Base-by-base conservation (phyloP, 768 basidiomycete species). In the Suillus brevipes region DNA sequence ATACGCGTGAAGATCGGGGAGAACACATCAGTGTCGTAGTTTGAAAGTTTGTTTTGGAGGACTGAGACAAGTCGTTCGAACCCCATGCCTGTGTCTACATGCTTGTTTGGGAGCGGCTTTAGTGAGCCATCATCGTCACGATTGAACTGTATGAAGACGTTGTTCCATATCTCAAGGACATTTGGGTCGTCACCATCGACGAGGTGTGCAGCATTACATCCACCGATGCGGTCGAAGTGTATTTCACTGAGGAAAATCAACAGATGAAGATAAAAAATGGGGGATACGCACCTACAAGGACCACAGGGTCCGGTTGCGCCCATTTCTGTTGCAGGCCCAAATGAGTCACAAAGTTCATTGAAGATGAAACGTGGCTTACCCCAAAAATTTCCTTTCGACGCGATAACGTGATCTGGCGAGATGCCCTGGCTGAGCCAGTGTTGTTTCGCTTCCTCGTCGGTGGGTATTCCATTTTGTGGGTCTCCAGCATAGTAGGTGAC, bases 301-400 rank as follows among this genome's bases (percentile, higher is more conserved):
- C 97, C 97, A 70, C 97, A 99, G 9, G 97, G 97, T 2, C 97
- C 97, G 36, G 95, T 97, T 4, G 95, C 88, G 63, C 97, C 97
- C 97, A 99, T 99, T 77, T 99, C 96, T 97, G 69, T 52, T 43
- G 63, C 42, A n/a, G 47, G 7, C 38, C 62, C 72, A 47, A 70
- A 64, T 23, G n/a, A 43, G 45, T 61, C 50, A 37, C 38, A 18
- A 4, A 18, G 42, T 43, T 58, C 12, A 3, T 6, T 34, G 38
- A 13, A 42, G 56, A 45, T 60, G 57, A 62, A n/a, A 42, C 1
- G 76, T 87, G 57, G 3, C 34, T 31, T 77, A 95, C 95, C 97
- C 97, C 97, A 99, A 75, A 99, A 99, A 79, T 99, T 99, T 77
- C 98, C 96, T 76, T 97, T 97, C 6, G 94, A 91, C 8, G 97